Conservation (phyloP, 345 rosid species). For the Corymbia maculata region DNA sequence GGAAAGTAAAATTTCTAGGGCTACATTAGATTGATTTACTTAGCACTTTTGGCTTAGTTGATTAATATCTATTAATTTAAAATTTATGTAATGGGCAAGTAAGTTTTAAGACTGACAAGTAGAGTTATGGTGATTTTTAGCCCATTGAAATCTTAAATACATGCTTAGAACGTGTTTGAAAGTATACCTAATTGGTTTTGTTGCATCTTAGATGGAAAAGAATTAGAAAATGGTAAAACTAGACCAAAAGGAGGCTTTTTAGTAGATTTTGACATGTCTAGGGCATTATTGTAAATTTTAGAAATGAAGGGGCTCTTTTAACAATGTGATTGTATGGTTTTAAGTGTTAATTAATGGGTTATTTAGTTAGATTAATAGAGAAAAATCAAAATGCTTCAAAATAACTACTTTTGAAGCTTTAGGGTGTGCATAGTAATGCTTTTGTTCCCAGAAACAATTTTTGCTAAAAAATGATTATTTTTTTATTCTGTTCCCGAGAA, state of each 20-base stretch:
- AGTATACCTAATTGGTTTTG: neutral
- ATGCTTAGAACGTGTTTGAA: neutral
- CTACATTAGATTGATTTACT: neutral
- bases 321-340: no score
- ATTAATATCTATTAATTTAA: no score
- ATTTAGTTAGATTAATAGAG: neutral
- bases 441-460: no score
- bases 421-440: no score
- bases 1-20: neutral
- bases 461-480: no score
- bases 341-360: neutral
- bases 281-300: neutral
- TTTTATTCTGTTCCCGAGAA: no score
- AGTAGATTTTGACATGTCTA: neutral
- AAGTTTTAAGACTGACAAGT: neutral
- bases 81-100: neutral
- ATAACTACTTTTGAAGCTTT: neutral
- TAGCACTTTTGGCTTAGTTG: neutral
- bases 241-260: neutral
- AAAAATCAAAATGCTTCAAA: neutral
- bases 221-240: neutral
- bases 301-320: neutral
- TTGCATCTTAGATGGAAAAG: neutral
- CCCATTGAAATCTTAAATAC: neutral
- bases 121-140: neutral